A percentile compares a stretch with the other conserved stretches of the same genome.
Evolutionary conservation across 164 flowering plant genomes (phyloP).

Genomic region (Magnolia sinica): DNA sequence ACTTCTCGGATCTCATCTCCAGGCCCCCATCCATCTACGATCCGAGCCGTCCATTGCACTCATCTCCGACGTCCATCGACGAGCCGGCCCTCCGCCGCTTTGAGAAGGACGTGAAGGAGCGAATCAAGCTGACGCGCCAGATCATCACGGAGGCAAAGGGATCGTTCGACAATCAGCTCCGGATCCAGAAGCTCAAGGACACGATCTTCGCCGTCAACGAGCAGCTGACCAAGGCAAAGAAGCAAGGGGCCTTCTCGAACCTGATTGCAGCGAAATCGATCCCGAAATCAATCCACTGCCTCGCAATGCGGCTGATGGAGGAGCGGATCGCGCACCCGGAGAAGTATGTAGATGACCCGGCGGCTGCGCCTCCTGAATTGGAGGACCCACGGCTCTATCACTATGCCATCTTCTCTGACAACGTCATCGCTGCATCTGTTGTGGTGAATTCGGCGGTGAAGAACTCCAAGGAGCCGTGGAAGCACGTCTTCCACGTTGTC

Average conservation of each 20-base stretch:
- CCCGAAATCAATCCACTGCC: conserved; percentile 30
- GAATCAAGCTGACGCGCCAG: conserved; percentile 16
- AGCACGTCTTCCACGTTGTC: conserved; percentile 33
- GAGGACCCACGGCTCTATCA: conserved; percentile 29
- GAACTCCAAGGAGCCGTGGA: conserved; percentile 26
- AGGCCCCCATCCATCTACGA: conserved; percentile 1
- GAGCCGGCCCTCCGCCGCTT: conserved; percentile 14
- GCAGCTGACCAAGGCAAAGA: conserved; percentile 26
- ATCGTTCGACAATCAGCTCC: conserved; percentile 25
- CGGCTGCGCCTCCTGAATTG: conserved; percentile 13
- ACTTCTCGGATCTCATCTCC: conserved; percentile 18
- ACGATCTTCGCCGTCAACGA: conserved; percentile 29
- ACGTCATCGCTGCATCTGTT: conserved; percentile 30
- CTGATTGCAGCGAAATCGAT: conserved; percentile 32
- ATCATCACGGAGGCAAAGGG: conserved; percentile 15
- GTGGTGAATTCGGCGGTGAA: conserved; percentile 31
- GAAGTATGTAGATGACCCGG: conserved; percentile 15
- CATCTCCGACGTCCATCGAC: conserved; percentile 4
- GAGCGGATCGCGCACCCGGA: conserved; percentile 28
- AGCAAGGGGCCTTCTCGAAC: conserved; percentile 31
- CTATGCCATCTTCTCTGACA: conserved; percentile 26
- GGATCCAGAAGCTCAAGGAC: conserved; percentile 33
- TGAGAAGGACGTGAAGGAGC: conserved; percentile 22
- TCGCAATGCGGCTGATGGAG: conserved; percentile 29
- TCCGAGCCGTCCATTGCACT: not conserved